Evolutionary conservation across 2,329 filamentous ascomycete species (phyloP).

Genomic region (Calycina herbarum): DNA sequence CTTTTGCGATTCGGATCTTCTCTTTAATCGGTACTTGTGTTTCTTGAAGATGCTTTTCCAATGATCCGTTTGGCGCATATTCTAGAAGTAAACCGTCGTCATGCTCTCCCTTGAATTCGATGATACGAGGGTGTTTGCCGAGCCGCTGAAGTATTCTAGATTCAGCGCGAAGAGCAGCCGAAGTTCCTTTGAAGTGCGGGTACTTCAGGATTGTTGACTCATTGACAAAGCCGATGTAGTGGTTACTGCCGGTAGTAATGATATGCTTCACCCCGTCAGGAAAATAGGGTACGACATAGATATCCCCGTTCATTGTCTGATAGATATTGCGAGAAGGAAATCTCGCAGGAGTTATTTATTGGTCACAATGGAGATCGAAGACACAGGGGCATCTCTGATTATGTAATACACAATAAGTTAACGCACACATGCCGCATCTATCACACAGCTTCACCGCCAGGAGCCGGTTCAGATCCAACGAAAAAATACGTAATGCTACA

Average conservation of each 20-base stretch:
- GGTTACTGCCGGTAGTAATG: neutral
- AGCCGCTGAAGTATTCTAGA: neutral
- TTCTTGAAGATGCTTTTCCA: constrained; percentile 11
- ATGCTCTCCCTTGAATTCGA: constrained; percentile 14
- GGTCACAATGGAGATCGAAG: too few relatives aligned
- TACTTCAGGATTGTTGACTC: neutral
- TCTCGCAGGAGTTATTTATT: too few relatives aligned
- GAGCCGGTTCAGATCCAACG: too few relatives aligned
- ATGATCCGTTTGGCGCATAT: constrained; percentile 16
- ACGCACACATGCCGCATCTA: too few relatives aligned
- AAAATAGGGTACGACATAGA: constrained; percentile 4
- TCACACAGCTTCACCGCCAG: too few relatives aligned
- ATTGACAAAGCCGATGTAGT: constrained; percentile 3
- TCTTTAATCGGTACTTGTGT: constrained; percentile 1
- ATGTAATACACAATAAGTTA: too few relatives aligned
- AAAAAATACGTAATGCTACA: too few relatives aligned
- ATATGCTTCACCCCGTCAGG: constrained; percentile 2
- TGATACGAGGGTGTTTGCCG: constrained; percentile 15
- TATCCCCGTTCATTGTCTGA: too few relatives aligned
- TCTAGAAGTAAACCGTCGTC: constrained; percentile 17
- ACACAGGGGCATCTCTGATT: too few relatives aligned
- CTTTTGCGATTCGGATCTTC: constrained; percentile 9
- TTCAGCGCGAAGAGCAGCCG: neutral
- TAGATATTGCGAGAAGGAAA: too few relatives aligned
- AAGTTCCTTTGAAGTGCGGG: neutral